These are phyloP conservation scores for Glycyrrhiza uralensis DNA, from an alignment of 306 rosid species.

Conservation along the genomic window DNA sequence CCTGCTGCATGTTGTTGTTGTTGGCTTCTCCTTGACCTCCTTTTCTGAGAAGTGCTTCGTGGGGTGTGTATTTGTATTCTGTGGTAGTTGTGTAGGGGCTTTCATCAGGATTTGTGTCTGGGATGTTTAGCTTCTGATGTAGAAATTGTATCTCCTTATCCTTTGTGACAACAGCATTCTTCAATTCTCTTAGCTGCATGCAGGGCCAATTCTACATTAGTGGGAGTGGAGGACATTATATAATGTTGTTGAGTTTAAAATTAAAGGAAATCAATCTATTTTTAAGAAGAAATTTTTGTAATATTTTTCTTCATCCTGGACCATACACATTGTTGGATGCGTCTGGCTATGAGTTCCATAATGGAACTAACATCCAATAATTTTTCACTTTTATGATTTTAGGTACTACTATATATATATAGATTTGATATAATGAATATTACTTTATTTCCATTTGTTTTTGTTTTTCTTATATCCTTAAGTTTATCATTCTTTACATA, in stretches of 20 bases:
- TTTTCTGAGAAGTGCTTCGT: slow-evolving; percentile 34
- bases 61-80: slow-evolving; percentile 48
- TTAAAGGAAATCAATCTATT: background rate
- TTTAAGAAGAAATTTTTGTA: background rate
- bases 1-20: slow-evolving; percentile 34
- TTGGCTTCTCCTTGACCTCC: slow-evolving; percentile 29
- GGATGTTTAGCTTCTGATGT: slow-evolving; percentile 36
- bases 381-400: background rate
- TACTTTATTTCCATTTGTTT: background rate
- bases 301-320: background rate
- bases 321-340: background rate
- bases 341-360: background rate
- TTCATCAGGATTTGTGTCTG: slow-evolving; percentile 38
- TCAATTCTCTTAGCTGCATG: slow-evolving; percentile 59
- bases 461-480: background rate
- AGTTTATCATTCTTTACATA: too few relatives aligned
- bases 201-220: background rate
- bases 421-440: background rate
- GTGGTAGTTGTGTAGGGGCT: slow-evolving; percentile 46
- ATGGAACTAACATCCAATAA: too few relatives aligned
- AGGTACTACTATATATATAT: background rate
- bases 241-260: background rate
- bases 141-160: slow-evolving; percentile 63
- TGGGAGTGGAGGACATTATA: background rate
- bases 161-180: slow-evolving; percentile 42